phyloP scores from a whole-genome alignment of 2,329 filamentous ascomycete species.

The Aureobasidium mangrovei region DNA sequence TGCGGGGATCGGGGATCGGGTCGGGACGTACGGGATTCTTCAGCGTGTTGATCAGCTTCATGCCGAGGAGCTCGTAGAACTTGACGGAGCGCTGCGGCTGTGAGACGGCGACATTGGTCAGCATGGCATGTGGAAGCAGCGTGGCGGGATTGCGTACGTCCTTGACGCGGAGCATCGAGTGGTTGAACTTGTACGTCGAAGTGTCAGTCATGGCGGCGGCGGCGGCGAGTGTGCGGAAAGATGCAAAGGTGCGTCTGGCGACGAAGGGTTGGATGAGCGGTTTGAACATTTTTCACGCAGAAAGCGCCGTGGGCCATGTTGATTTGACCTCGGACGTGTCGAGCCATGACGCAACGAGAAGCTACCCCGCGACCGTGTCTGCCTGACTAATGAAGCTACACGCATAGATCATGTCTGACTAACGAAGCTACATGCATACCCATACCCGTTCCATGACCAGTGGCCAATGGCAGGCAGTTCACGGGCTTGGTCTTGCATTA shows the following conservation, averaged over 20 bases:
- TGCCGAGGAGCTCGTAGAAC: conserved; percentile 88
- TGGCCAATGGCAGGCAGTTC: too few species aligned
- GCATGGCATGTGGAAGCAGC: not conserved
- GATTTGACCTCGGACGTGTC: not conserved
- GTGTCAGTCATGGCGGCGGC: conserved; percentile 46
- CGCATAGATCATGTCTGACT: too few species aligned
- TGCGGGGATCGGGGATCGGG: too few species aligned
- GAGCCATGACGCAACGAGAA: conserved; percentile 6
- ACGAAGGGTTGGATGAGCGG: conserved; percentile 1
- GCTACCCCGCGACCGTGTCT: not conserved
- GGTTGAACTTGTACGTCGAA: conserved; percentile 57
- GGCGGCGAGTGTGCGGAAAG: conserved; percentile 6
- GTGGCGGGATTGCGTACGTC: conserved; percentile 27
- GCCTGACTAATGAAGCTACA: too few species aligned
- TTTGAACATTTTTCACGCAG: not conserved
- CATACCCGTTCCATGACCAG: too few species aligned
- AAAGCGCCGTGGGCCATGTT: not conserved
- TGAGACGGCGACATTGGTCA: not conserved
- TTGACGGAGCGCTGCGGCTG: conserved; percentile 73
- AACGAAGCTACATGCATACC: too few species aligned
- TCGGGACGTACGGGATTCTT: conserved; percentile 48
- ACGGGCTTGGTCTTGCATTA: too few species aligned
- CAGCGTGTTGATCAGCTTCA: conserved; percentile 74
- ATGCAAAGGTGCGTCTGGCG: not conserved
- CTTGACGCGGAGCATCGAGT: conserved; percentile 36